phyloP scores from a whole-genome alignment of 441 rosid genomes.

The Lepidium campestre region DNA sequence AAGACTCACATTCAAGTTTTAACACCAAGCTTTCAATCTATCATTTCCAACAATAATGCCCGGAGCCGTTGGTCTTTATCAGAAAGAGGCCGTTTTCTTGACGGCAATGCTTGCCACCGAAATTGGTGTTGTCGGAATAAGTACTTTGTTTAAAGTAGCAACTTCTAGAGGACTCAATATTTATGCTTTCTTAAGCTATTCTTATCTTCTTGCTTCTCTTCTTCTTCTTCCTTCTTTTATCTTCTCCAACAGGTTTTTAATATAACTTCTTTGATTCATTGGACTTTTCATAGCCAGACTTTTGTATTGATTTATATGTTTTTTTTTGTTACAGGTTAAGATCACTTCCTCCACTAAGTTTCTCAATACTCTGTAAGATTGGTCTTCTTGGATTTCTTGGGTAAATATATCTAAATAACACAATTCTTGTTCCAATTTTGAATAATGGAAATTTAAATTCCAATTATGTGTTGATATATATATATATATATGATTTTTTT shows the following conservation, averaged over 20 bases:
- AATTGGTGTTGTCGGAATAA: conserved; percentile 40
- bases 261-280: background rate
- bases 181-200: conserved; percentile 44
- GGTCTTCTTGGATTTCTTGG: conserved; percentile 28
- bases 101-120: conserved; percentile 42
- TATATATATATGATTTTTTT: conserved; percentile 39
- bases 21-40: background rate
- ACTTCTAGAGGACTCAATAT: conserved; percentile 44
- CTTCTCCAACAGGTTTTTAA: conserved; percentile 42
- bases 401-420: conserved; percentile 3
- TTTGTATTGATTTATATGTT: background rate
- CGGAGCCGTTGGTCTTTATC: conserved; percentile 13
- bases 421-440: conserved; percentile 17
- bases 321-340: conserved; percentile 21
- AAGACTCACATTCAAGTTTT: background rate
- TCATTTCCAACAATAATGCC: background rate
- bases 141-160: conserved; percentile 54
- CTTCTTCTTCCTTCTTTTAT: conserved; percentile 46
- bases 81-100: conserved; percentile 36
- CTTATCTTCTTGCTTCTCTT: conserved; percentile 45
- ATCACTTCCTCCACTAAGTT: conserved; percentile 22
- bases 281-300: background rate
- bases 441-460: conserved; percentile 30
- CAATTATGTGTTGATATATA: conserved; percentile 29
- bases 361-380: conserved; percentile 28